Percentiles rank a stretch among this genome's conserved stretches.
Evolutionary conservation across 768 basidiomycete species (phyloP).

Genomic region (Clitopilus passeckerianus): DNA sequence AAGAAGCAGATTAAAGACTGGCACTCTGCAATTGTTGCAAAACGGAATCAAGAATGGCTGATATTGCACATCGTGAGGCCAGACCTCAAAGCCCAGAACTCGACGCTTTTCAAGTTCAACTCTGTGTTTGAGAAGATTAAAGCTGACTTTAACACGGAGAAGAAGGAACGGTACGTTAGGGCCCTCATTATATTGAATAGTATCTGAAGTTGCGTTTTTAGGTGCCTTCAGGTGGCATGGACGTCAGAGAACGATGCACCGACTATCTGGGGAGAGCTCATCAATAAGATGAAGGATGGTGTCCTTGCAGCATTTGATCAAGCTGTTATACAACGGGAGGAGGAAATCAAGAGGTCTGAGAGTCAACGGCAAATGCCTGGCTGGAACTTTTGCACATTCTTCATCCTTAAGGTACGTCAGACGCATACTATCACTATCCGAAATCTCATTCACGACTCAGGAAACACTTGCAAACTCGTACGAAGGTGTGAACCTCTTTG

Average conservation of each 20-base stretch:
- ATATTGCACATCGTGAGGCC: conserved; percentile 82
- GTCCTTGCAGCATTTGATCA: conserved; percentile 80
- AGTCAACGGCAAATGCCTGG: conserved; percentile 89
- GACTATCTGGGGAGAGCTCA: conserved; percentile 81
- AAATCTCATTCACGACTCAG: conserved; percentile 35
- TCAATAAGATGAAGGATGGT: conserved; percentile 87
- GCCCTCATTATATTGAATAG: not conserved
- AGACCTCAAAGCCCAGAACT: conserved; percentile 52
- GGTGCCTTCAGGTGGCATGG: conserved; percentile 83
- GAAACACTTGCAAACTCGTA: conserved; percentile 93
- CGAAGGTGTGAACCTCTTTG: conserved; percentile 82
- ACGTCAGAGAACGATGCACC: conserved; percentile 68
- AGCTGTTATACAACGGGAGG: conserved; percentile 74
- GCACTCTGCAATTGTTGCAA: conserved; percentile 58
- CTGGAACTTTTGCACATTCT: conserved; percentile 99
- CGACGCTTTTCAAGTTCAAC: conserved; percentile 80
- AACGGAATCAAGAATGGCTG: conserved; percentile 91
- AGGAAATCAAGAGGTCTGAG: conserved; percentile 88
- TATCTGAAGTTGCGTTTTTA: conserved; percentile 23
- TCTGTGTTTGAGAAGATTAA: conserved; percentile 86
- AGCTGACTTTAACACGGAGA: conserved; percentile 88
- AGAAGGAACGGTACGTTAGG: conserved; percentile 67
- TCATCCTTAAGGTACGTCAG: conserved; percentile 76
- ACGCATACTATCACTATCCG: conserved; percentile 3
- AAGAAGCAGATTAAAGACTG: conserved; percentile 93